Percentiles rank a stretch among this genome's conserved stretches.
These are phyloP conservation scores for Malassezia globosa DNA, from an alignment of 1,284 basidiomycete genomes.

Conservation along the genomic window DNA sequence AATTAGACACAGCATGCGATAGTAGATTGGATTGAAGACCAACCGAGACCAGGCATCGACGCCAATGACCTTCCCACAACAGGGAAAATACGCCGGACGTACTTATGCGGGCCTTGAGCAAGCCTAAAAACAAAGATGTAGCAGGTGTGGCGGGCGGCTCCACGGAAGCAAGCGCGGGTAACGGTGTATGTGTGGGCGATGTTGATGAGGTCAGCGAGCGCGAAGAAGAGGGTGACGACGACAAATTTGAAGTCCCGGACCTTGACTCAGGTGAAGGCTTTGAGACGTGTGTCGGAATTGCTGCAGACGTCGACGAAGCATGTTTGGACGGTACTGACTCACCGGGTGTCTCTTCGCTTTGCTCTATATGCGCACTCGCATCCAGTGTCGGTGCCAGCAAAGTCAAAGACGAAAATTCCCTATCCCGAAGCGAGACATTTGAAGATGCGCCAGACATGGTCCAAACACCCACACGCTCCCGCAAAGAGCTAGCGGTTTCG, in stretches of 20 bases:
- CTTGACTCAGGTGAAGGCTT: too few relatives aligned
- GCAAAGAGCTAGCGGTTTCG: neutral
- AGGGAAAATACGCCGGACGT: constrained; percentile 64
- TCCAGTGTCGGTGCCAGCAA: neutral
- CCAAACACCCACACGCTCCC: constrained; percentile 8
- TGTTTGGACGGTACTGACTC: neutral
- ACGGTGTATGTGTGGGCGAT: too few relatives aligned
- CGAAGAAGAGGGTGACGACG: too few relatives aligned
- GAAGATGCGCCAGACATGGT: neutral
- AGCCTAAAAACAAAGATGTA: constrained; percentile 50
- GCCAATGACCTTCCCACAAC: constrained; percentile 85
- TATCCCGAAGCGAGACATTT: constrained; percentile 15
- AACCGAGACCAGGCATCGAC: constrained; percentile 74
- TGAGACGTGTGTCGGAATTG: too few relatives aligned
- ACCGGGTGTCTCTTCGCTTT: neutral
- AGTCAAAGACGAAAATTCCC: too few relatives aligned
- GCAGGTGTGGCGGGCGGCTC: neutral
- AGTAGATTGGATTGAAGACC: constrained; percentile 73
- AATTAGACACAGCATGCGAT: neutral
- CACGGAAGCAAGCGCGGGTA: neutral
- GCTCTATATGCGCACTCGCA: neutral
- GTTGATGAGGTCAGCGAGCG: too few relatives aligned
- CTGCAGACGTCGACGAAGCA: neutral
- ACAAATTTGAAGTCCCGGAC: too few relatives aligned
- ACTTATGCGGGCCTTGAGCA: constrained; percentile 76